A percentile compares a stretch with the other conserved stretches of the same genome.
phyloP scores from a whole-genome alignment of 106 monocot species.

The Dendrobium chrysotoxum region DNA sequence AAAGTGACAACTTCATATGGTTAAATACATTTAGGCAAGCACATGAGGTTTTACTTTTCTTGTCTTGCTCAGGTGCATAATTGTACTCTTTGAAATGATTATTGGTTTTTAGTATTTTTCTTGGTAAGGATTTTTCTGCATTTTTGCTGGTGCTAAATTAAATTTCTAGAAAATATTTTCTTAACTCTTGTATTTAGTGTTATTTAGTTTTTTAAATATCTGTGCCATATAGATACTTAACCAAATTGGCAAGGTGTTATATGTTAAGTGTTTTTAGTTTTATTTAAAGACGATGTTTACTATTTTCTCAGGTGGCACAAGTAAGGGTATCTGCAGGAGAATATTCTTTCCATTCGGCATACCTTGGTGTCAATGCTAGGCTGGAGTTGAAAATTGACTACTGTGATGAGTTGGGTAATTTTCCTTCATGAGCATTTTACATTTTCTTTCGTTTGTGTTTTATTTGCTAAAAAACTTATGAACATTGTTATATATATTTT shows the following conservation, averaged over 20 bases:
- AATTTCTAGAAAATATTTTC: not conserved
- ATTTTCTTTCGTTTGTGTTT: conserved; percentile 1
- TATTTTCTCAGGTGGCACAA: conserved; percentile 62
- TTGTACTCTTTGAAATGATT: not conserved
- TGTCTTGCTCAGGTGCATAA: not conserved
- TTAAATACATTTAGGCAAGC: too few relatives aligned
- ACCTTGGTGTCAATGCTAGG: conserved; percentile 50
- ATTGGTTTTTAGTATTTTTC: not conserved
- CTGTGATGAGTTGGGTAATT: conserved; percentile 75
- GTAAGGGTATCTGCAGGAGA: conserved; percentile 41
- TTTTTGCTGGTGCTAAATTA: not conserved
- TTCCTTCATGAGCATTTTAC: not conserved
- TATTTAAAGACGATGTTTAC: not conserved
- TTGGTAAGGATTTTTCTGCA: not conserved
- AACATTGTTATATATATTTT: conserved; percentile 1
- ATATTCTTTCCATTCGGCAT: conserved; percentile 34
- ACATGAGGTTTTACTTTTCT: not conserved
- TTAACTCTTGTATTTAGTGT: not conserved
- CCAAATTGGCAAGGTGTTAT: not conserved
- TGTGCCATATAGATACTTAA: not conserved
- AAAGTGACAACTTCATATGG: too few relatives aligned
- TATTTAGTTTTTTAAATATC: not conserved
- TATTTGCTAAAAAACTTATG: conserved; percentile 9
- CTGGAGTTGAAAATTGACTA: conserved; percentile 57
- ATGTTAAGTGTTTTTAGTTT: not conserved